A percentile compares a stretch with the other conserved stretches of the same genome.
These are phyloP conservation scores for Vaccinium myrtillus DNA, from an alignment of 148 eudicot species.

Conservation along the genomic window DNA sequence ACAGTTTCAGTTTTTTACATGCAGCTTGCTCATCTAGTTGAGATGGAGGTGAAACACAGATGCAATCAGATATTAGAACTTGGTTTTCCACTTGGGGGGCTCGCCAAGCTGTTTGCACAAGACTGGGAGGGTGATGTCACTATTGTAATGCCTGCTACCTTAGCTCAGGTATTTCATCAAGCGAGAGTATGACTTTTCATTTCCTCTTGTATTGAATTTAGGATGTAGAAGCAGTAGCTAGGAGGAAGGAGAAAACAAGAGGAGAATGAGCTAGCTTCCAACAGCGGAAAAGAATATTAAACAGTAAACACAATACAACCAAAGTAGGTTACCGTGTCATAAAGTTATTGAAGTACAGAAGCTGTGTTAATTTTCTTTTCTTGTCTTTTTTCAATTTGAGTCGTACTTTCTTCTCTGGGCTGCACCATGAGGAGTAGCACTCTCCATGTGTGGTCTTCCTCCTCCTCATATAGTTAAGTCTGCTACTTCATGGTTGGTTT, in stretches of 20 bases:
- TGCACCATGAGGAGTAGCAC: background rate
- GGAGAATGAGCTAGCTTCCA: too few species aligned
- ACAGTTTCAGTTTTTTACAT: background rate
- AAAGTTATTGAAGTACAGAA: background rate
- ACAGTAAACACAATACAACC: background rate
- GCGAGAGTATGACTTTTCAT: background rate
- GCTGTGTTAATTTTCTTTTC: background rate
- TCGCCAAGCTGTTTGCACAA: constrained; percentile 91
- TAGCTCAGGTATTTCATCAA: constrained; percentile 66
- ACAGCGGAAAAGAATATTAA: background rate
- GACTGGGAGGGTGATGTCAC: constrained; percentile 99
- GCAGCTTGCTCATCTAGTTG: constrained; percentile 91
- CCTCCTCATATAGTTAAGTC: background rate
- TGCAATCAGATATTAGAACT: constrained; percentile 91
- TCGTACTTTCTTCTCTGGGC: background rate
- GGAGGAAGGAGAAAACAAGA: background rate
- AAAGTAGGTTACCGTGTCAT: background rate
- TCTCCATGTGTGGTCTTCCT: background rate
- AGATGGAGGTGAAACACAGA: constrained; percentile 98
- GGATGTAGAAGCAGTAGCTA: background rate
- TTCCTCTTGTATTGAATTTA: background rate
- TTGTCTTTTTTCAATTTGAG: background rate
- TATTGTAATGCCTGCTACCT: constrained; percentile 98
- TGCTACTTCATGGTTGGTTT: background rate
- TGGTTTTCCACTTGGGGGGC: constrained; percentile 86